Conservation (phyloP, 345 rosid species). For the Odontarrhena argentea region DNA sequence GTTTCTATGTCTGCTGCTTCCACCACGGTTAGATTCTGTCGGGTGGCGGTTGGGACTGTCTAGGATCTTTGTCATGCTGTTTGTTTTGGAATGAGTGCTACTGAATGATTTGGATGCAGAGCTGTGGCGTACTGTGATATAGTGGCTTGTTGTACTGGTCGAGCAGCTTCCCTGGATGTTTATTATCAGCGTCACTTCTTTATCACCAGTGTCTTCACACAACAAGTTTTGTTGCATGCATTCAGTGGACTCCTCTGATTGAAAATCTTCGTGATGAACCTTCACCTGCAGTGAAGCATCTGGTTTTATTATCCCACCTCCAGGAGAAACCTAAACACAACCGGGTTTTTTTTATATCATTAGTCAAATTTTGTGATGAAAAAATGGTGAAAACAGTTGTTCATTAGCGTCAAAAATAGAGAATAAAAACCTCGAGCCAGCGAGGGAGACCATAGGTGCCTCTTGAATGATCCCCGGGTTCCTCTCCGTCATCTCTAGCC, state of each 20-base stretch:
- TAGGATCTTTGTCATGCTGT: conserved; percentile 41
- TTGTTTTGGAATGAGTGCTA: conserved; percentile 46
- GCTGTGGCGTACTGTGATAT: conserved; percentile 62
- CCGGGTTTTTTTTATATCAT: neutral
- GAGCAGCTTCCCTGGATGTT: conserved; percentile 67
- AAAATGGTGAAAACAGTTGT: neutral
- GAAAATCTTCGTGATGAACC: conserved; percentile 76
- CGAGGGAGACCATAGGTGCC: conserved; percentile 79
- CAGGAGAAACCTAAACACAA: conserved; percentile 67
- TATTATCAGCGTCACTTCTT: conserved; percentile 64
- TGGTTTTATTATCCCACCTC: conserved; percentile 75
- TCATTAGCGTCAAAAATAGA: conserved; percentile 6
- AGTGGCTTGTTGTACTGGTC: conserved; percentile 55
- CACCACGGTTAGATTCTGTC: conserved; percentile 34
- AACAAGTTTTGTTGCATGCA: conserved; percentile 77
- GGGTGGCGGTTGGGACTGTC: conserved; percentile 41
- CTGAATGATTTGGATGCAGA: conserved; percentile 56
- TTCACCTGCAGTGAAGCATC: conserved; percentile 64
- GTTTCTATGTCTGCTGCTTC: conserved; percentile 27
- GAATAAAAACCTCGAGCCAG: conserved; percentile 86
- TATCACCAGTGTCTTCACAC: conserved; percentile 74
- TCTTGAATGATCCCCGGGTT: conserved; percentile 51
- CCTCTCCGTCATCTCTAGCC: conserved; percentile 57
- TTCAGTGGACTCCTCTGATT: conserved; percentile 68
- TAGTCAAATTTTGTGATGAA: conserved; percentile 7